Percentiles rank a stretch among this genome's conserved stretches.
These are phyloP conservation scores for Fistulinella staudtii DNA, from an alignment of 1,284 basidiomycete genomes.

Conservation along the genomic window DNA sequence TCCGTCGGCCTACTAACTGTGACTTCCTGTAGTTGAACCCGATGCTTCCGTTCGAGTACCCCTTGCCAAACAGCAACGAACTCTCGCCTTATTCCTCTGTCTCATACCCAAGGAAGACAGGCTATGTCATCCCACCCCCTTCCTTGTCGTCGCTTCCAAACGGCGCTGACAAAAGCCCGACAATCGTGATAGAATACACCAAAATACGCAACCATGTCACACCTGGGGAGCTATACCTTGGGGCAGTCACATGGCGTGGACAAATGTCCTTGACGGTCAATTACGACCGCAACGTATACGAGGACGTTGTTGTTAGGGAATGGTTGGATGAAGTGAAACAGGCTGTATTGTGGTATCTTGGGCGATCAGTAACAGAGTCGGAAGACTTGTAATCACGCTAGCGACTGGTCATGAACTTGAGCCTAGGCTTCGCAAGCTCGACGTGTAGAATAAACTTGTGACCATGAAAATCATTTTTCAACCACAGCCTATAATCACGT, in stretches of 20 bases:
- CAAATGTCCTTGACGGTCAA: constrained; percentile 32
- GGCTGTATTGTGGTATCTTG: constrained; percentile 40
- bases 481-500: too few relatives aligned
- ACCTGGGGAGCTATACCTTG: constrained; percentile 49
- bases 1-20: too few relatives aligned
- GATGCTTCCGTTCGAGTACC: constrained; percentile 18
- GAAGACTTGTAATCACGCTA: too few relatives aligned
- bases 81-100: constrained; percentile 18
- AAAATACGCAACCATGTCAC: constrained; percentile 37
- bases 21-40: constrained; percentile 14
- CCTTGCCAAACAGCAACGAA: constrained; percentile 17
- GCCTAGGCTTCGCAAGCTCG: too few relatives aligned
- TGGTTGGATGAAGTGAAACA: constrained; percentile 42
- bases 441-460: too few relatives aligned
- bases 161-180: neutral
- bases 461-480: too few relatives aligned
- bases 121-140: constrained; percentile 15
- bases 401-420: too few relatives aligned
- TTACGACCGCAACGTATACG: constrained; percentile 44
- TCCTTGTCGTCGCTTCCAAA: neutral
- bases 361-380: too few relatives aligned
- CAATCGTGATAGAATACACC: constrained; percentile 9
- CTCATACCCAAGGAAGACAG: constrained; percentile 19
- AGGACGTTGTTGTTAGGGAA: constrained; percentile 35
- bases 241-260: constrained; percentile 25